phyloP scores from a whole-genome alignment of 805 yeast genomes.

The Teunomyces funiuensis region DNA sequence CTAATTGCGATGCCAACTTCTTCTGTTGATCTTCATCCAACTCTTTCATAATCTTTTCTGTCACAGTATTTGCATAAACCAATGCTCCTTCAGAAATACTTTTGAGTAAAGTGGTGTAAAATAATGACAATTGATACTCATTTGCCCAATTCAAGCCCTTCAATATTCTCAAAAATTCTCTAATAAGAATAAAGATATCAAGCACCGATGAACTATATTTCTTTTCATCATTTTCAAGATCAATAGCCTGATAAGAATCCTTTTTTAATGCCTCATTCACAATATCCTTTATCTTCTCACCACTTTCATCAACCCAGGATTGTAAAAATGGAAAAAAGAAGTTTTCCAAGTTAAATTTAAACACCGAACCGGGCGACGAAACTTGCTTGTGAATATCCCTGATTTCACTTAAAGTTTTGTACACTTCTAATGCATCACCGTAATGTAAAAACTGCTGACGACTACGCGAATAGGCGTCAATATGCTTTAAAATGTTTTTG shows the following conservation, averaged over 20 bases:
- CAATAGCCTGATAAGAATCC: constrained; percentile 59
- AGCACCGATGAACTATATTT: constrained; percentile 60
- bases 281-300: constrained; percentile 45
- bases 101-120: constrained; percentile 60
- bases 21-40: constrained; percentile 34
- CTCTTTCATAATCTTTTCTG: constrained; percentile 42
- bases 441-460: constrained; percentile 40
- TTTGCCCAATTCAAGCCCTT: constrained; percentile 65
- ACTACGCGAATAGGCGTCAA: constrained; percentile 39
- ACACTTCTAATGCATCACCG: constrained; percentile 59
- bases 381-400: constrained; percentile 53
- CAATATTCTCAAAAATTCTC: constrained; percentile 57
- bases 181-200: constrained; percentile 65
- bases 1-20: constrained; percentile 11
- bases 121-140: constrained; percentile 57
- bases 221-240: constrained; percentile 38
- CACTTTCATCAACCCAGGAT: constrained; percentile 45
- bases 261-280: constrained; percentile 54
- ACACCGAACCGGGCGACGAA: constrained; percentile 28
- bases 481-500: constrained; percentile 49
- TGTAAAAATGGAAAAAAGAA: constrained; percentile 45
- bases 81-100: constrained; percentile 62
- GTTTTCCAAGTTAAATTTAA: constrained; percentile 51
- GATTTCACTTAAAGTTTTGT: constrained; percentile 51
- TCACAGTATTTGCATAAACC: constrained; percentile 44